Conservation (phyloP, 2,329 filamentous ascomycete genomes). For the Phaeophleospora eucalypticola region DNA sequence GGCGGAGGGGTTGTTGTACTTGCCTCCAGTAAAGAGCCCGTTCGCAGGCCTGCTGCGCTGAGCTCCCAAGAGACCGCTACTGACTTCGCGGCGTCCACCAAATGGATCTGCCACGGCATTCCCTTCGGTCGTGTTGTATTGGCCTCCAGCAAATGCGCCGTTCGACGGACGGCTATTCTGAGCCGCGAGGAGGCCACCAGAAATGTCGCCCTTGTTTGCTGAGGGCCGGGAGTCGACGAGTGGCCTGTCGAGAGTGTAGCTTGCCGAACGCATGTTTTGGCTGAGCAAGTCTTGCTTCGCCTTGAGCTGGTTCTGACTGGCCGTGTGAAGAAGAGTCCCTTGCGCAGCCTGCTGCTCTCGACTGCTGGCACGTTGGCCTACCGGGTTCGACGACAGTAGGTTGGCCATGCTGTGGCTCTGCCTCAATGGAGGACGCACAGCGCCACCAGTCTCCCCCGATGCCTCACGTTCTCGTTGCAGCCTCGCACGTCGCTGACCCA, state of each 20-base stretch:
- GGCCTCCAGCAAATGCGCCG: slow-evolving; percentile 30
- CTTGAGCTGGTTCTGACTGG: slow-evolving; percentile 31
- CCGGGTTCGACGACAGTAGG: slow-evolving; percentile 49
- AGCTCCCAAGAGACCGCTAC: slow-evolving; percentile 24
- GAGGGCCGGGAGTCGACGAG: slow-evolving; percentile 25
- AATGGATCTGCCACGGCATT: slow-evolving; percentile 2
- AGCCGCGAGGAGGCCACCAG: slow-evolving; percentile 22
- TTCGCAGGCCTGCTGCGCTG: slow-evolving; percentile 22
- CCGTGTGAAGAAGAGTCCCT: slow-evolving; percentile 39
- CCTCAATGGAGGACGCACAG: slow-evolving; percentile 35
- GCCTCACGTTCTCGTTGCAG: slow-evolving; percentile 65
- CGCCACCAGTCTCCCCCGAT: slow-evolving; percentile 43
- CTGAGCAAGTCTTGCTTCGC: slow-evolving; percentile 35
- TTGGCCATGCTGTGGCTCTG: slow-evolving; percentile 53
- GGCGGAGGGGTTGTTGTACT: slow-evolving; percentile 23
- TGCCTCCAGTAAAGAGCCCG: slow-evolving; percentile 32
- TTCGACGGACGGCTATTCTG: slow-evolving; percentile 21
- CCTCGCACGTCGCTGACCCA: slow-evolving; percentile 70
- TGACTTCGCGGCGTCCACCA: slow-evolving; percentile 7
- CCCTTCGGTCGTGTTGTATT: slow-evolving; percentile 14
- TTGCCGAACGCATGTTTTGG: slow-evolving; percentile 30
- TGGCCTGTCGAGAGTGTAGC: slow-evolving; percentile 21
- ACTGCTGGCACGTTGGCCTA: slow-evolving; percentile 15
- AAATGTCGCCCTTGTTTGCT: slow-evolving; percentile 27
- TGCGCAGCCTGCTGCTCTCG: slow-evolving; percentile 20